Evolutionary conservation across 495 filamentous ascomycete genomes (phyloP).

Genomic region (Penicillium herquei): DNA sequence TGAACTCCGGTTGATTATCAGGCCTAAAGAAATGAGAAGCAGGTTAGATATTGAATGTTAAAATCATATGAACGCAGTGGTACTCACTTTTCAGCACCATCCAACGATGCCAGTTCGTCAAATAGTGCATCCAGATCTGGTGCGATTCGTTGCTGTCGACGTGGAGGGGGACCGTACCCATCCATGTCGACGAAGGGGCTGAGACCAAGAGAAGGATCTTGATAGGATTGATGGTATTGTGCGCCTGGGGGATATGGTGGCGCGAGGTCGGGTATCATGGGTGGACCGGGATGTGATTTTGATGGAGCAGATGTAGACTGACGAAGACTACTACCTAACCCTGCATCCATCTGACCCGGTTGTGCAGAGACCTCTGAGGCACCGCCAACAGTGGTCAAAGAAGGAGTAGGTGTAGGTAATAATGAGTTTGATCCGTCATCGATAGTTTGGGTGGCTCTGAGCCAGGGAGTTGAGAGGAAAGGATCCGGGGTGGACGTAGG

Average conservation of each 20-base stretch:
- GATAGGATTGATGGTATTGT: slow-evolving; percentile 33
- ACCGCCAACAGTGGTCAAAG: slow-evolving; percentile 28
- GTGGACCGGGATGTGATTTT: slow-evolving; percentile 22
- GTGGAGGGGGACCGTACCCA: slow-evolving; percentile 27
- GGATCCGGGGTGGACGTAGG: slow-evolving; percentile 18
- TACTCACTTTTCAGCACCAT: slow-evolving; percentile 41
- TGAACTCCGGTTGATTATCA: slow-evolving; percentile 43
- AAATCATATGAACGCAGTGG: neutral
- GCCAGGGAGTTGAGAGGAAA: slow-evolving; percentile 33
- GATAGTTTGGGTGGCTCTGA: slow-evolving; percentile 27
- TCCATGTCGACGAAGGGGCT: slow-evolving; percentile 34
- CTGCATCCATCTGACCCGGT: slow-evolving; percentile 20
- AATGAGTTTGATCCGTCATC: slow-evolving; percentile 27
- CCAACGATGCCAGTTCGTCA: slow-evolving; percentile 42
- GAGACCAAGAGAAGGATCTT: slow-evolving; percentile 30
- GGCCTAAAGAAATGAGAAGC: slow-evolving; percentile 14
- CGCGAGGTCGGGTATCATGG: slow-evolving; percentile 25
- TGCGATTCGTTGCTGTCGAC: slow-evolving; percentile 36
- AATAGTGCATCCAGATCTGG: slow-evolving; percentile 44
- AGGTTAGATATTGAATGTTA: neutral
- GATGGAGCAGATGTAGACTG: slow-evolving; percentile 23
- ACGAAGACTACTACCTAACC: slow-evolving; percentile 10
- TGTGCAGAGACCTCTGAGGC: slow-evolving; percentile 21
- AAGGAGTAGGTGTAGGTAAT: slow-evolving; percentile 33
- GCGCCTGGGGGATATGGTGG: slow-evolving; percentile 22